Base-by-base conservation (phyloP, 1,139 yeast genomes). In the Lodderomyces metapsilosis region DNA sequence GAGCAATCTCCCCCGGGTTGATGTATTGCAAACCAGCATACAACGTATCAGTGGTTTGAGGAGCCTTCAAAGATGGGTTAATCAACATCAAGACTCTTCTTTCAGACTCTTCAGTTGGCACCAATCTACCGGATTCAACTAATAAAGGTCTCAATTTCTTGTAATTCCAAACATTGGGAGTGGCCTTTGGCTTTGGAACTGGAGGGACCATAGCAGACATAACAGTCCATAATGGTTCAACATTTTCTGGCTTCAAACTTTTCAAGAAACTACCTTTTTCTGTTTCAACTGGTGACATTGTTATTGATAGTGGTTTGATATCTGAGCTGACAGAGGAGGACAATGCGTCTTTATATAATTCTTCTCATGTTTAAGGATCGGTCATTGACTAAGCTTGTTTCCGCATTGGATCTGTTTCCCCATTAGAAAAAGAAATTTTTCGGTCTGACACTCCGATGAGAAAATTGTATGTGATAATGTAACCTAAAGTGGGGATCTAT, bases 141-240 rank as follows among this genome's bases (percentile, higher is more conserved):
- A 27, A 27, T 13, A 27, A 27, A 27, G 31, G 31, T 13, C 31
- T 27, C 16, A 27, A 27, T 9, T 27, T 27, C 16, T 27, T 27
- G 31, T 27, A 27, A 9, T 27, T 9, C 31, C 31, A 27, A 27
- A 27, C 31, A 12, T 15, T 13, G 15, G 31, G 31, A 9, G 12
- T 16, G 5, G 31, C 31, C 17, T 13, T 27, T 27, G 31, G 31
- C 31, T 12, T 27, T 4, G 31, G 31, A 3, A 27, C 31, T 3
- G 31, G 31, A 4, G 31, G 31, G 31, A 27, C 31, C 31, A 27
- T 27, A 27, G 31, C 31, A 27, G 31, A 27, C 31, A 27, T 27
- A 27, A 27, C 31, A 5, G 31, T 27, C 31, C 31, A 27, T 27
- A 27, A 27, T 13, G 31, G 31, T 13, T 27, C 31, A 12, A 27